Conservation (phyloP, 306 rosid genomes). For the Ormosia semicastrata region DNA sequence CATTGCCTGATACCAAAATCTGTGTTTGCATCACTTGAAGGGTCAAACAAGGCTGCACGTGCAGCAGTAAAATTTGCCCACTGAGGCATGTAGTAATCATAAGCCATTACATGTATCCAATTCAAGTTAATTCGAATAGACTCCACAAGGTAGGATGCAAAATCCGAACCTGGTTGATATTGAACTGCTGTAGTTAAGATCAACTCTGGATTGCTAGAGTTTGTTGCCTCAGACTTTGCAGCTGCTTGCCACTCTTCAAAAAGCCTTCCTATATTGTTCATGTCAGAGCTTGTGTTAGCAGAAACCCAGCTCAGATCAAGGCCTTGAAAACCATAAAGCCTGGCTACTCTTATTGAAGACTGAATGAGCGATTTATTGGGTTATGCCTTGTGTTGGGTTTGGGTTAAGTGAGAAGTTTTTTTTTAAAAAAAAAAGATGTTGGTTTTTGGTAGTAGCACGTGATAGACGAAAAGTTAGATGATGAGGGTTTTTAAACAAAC, state of each 20-base stretch:
- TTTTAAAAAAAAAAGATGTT: too few relatives aligned
- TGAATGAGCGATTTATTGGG: too few relatives aligned
- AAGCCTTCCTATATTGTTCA: slow-evolving; percentile 30
- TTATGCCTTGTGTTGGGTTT: too few relatives aligned
- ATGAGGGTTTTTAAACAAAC: too few relatives aligned
- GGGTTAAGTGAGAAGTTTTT: too few relatives aligned
- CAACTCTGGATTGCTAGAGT: background rate
- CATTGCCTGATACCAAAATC: slow-evolving; percentile 25
- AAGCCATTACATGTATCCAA: slow-evolving; percentile 40
- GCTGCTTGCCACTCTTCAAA: slow-evolving; percentile 41
- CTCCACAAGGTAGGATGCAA: slow-evolving; percentile 19
- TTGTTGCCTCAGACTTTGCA: slow-evolving; percentile 18
- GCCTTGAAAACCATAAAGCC: slow-evolving; percentile 39
- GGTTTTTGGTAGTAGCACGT: too few relatives aligned
- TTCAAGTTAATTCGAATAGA: slow-evolving; percentile 35
- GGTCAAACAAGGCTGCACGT: slow-evolving; percentile 31
- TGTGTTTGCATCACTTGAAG: background rate
- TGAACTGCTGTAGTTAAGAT: slow-evolving; percentile 28
- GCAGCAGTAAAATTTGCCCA: background rate
- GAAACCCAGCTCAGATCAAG: slow-evolving; percentile 34
- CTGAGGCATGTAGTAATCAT: slow-evolving; percentile 14
- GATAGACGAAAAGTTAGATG: too few relatives aligned
- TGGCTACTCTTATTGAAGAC: slow-evolving; percentile 34
- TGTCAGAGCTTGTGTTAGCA: slow-evolving; percentile 22
- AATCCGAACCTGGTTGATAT: background rate